A percentile compares a stretch with the other conserved stretches of the same genome.
phyloP scores from a whole-genome alignment of 2,329 filamentous ascomycete genomes.

The Colletotrichum phormii region DNA sequence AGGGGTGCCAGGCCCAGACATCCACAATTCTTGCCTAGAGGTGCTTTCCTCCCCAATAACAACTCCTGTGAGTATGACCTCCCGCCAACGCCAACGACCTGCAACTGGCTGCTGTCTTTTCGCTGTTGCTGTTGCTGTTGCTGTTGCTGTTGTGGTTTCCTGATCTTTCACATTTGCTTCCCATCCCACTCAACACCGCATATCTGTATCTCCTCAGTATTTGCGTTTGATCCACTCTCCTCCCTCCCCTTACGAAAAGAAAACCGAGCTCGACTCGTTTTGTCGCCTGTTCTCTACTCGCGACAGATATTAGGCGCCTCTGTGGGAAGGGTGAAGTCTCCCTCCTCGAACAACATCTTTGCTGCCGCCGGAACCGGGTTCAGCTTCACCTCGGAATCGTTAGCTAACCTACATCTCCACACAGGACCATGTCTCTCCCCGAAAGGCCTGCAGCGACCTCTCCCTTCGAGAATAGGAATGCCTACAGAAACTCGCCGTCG shows the following conservation, averaged over 20 bases:
- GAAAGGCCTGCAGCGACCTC: conserved; percentile 74
- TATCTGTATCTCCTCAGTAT: conserved; percentile 1
- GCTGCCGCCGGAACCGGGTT: not conserved
- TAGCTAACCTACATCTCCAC: conserved; percentile 30
- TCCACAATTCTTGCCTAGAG: conserved; percentile 36
- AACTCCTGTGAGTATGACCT: conserved; percentile 38
- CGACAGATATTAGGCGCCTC: conserved; percentile 26
- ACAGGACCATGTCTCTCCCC: conserved; percentile 70
- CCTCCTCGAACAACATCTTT: not conserved
- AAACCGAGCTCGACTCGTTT: conserved; percentile 10
- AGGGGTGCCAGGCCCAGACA: conserved; percentile 35
- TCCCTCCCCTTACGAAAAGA: conserved; percentile 5
- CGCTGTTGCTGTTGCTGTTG: conserved; percentile 24
- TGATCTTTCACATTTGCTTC: conserved; percentile 1
- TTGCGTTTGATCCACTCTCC: not conserved
- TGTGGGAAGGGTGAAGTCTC: conserved; percentile 38
- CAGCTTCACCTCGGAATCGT: not conserved
- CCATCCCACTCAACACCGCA: not conserved
- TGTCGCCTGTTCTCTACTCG: conserved; percentile 19
- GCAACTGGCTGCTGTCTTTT: conserved; percentile 23
- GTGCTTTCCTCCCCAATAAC: conserved; percentile 37
- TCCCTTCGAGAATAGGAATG: conserved; percentile 69
- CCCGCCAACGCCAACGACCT: conserved; percentile 16
- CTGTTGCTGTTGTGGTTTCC: conserved; percentile 15
- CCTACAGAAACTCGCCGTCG: conserved; percentile 76